Base-by-base conservation (phyloP, 768 basidiomycete genomes). In the Thelephora ganbajun region DNA sequence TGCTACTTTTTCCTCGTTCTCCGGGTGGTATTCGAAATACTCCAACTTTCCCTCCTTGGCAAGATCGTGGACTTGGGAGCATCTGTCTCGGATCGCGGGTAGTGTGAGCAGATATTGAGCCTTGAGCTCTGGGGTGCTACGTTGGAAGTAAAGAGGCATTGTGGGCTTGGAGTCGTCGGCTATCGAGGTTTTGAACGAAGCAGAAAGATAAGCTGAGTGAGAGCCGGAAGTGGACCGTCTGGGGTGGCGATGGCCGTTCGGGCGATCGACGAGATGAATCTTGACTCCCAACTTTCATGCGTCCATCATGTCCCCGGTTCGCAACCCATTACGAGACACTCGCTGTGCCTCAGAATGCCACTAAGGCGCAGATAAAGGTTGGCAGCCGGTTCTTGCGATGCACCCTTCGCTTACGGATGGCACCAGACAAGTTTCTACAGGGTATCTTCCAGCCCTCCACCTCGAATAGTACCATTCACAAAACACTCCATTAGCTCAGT, bases 81-180 rank as follows among this genome's bases (percentile, higher is more conserved):
- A 98, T 37, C 89, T 74, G 56, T 92, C 83, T 42, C 94, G 77
- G 56, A 97, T 90, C n/a, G 91, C 77, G 13, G 88, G 84, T 2
- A 96, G 71, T 0, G 87, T 90, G 30, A 83, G 80, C 39, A 96
- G 76, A 58, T 92, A 93, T 5, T 64, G 66, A 20, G 80, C 77
- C 35, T 66, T 74, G 51, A 69, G 61, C 36, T 63, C 44, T 23
- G 50, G 51, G 2, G 58, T 48, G 2, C 46, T 13, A 16, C 22
- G 39, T 18, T 36, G 26, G 2, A 39, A 20, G 26, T 33, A 43
- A 47, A 47, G 20, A 49, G 50, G 46, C 55, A 56, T 56, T 45
- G n/a, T 44, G 46, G 16, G 9, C 30, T 37, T 37, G 2, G n/a
- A n/a, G n/a, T n/a, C n/a, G n/a, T n/a, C n/a, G n/a, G n/a, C n/a